Conservation (phyloP, 1,284 basidiomycete genomes). For the Fistulina hepatica region DNA sequence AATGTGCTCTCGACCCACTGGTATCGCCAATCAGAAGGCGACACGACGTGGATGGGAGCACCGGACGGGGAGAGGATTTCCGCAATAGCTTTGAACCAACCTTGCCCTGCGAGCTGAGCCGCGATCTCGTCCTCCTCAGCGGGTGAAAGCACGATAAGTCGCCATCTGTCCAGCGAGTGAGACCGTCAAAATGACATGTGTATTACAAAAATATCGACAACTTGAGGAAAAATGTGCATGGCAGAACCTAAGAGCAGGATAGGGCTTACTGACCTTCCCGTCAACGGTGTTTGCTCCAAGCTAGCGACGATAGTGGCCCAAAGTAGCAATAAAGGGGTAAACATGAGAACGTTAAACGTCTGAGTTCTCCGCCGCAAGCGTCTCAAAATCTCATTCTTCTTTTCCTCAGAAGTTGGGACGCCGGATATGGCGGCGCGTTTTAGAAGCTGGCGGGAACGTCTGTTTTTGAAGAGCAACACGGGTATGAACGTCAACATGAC, state of each 20-base stretch:
- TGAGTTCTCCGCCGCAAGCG: conserved; percentile 37
- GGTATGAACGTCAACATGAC: conserved; percentile 66
- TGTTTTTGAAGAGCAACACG: conserved; percentile 46
- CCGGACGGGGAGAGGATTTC: conserved; percentile 68
- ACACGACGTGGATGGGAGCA: conserved; percentile 43
- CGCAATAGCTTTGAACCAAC: conserved; percentile 77
- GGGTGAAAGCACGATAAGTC: conserved; percentile 78
- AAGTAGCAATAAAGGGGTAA: conserved; percentile 62
- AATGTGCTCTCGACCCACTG: conserved; percentile 71
- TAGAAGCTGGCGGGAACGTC: conserved; percentile 39
- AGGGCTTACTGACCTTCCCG: conserved; percentile 53
- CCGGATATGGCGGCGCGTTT: conserved; percentile 42
- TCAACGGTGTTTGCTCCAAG: conserved; percentile 73
- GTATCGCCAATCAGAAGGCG: conserved; percentile 74
- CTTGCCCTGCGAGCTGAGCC: conserved; percentile 61
- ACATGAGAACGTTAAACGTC: conserved; percentile 47
- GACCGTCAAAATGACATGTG: conserved; percentile 2
- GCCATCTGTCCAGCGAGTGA: conserved; percentile 42
- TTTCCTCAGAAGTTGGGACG: conserved; percentile 39
- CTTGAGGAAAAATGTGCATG: not conserved
- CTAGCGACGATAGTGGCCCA: conserved; percentile 67
- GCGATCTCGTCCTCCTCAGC: conserved; percentile 85
- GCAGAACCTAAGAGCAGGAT: conserved; percentile 2
- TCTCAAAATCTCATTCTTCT: conserved; percentile 34
- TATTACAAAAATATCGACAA: conserved; percentile 2